phyloP scores from a whole-genome alignment of 2,329 filamentous ascomycete species.

The Fusarium floridanum region DNA sequence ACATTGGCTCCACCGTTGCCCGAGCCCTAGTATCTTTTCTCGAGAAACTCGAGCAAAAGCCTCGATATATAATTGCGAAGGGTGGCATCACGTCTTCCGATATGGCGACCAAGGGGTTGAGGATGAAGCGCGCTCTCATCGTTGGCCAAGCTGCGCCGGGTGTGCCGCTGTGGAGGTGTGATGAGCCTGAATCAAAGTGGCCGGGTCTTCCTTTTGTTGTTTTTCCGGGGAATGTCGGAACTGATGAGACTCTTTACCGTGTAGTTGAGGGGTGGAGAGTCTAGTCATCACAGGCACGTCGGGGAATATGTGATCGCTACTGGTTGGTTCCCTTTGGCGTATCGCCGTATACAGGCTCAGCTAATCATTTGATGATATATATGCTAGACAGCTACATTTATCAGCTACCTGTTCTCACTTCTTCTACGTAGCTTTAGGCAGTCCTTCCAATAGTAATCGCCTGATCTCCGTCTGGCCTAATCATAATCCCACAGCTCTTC shows the following conservation, averaged over 20 bases:
- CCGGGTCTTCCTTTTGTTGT: constrained; percentile 62
- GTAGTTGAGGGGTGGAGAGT: constrained; percentile 32
- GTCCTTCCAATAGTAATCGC: background rate
- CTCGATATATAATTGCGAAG: constrained; percentile 70
- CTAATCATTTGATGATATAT: background rate
- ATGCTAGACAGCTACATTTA: background rate
- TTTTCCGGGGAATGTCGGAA: constrained; percentile 39
- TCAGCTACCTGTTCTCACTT: background rate
- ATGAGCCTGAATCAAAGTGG: constrained; percentile 65
- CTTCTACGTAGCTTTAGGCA: background rate
- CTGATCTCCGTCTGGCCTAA: background rate
- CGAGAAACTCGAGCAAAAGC: constrained; percentile 58
- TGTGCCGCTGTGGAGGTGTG: constrained; percentile 70
- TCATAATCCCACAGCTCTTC: background rate
- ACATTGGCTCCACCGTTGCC: constrained; percentile 67
- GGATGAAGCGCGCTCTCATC: constrained; percentile 65
- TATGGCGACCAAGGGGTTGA: constrained; percentile 68
- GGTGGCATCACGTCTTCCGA: constrained; percentile 72
- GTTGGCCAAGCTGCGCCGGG: constrained; percentile 69
- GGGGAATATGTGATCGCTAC: background rate
- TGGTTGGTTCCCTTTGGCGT: background rate
- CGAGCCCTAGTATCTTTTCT: constrained; percentile 64
- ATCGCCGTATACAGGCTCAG: background rate
- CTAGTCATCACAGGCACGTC: background rate
- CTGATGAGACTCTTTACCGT: constrained; percentile 31